Base-by-base conservation (phyloP, 768 basidiomycete species). In the Cystofilobasidium bisporidii region DNA sequence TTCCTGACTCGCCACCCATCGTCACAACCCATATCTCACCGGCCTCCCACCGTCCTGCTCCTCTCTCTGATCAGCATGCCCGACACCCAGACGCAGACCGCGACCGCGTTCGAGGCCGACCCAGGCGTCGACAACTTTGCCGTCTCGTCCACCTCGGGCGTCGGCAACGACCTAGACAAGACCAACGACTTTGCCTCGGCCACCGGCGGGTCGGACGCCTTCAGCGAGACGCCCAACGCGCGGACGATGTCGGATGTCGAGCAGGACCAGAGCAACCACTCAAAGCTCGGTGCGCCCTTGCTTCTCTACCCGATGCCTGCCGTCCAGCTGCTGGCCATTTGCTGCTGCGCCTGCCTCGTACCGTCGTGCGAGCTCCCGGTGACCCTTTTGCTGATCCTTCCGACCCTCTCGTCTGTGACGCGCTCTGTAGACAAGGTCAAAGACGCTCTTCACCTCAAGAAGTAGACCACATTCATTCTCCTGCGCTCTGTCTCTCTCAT, bases 161-260 rank as follows among this genome's bases (percentile, higher is more conserved):
- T 36, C n/a, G 61, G 61, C 15, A 47, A 36, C n/a, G 61, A 26
- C 20, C n/a, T n/a, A n/a, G 61, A 68, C 53, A 32, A 43, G 14
- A 33, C 50, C 17, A 48, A 68, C 15, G 67, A 68, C 32, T 68
- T 68, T 43, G 61, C 67, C 1, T 41, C 30, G 0, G 67, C 67
- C 1, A 68, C 67, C 9, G 67, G 67, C 10, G 67, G 67, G 0
- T 14, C 55, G 0, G 67, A 68, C n/a, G 10, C 36, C 26, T 68
- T 68, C 43, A 32, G 26, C n/a, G 53, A 68, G 43, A 58, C 28
- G 43, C 67, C 67, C 22, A 68, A 68, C 32, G 18, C 38, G 3
- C 50, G 55, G 26, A 33, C 38, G 11, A 22, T 68, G 24, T 61
- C 63, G 14, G 55, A 68, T 41, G 48, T 40, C 36, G 43, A 9